These are phyloP conservation scores for Sambucus nigra DNA, from an alignment of 129 eudicot species.

Conservation along the genomic window DNA sequence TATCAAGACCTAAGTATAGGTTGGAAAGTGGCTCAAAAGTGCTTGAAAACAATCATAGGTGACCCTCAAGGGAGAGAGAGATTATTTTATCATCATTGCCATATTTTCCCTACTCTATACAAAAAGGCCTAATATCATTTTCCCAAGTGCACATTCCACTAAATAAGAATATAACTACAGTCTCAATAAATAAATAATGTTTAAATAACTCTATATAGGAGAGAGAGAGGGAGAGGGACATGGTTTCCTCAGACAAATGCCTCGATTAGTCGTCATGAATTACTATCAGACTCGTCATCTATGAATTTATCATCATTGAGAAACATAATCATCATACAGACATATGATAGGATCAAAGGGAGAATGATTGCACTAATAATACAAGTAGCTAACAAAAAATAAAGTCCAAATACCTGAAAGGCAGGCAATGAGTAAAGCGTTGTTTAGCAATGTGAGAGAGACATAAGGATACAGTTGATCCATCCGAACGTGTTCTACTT, in stretches of 20 bases:
- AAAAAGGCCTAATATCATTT: too few species aligned
- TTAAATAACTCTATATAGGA: not conserved
- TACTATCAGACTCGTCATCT: conserved; percentile 4
- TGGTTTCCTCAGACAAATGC: conserved; percentile 2
- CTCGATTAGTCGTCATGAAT: not conserved
- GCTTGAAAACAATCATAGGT: conserved; percentile 50
- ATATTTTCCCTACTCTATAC: conserved; percentile 14
- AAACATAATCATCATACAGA: not conserved
- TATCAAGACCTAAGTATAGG: too few species aligned
- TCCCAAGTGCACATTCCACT: too few species aligned
- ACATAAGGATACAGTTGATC: too few species aligned
- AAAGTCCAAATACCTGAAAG: too few species aligned
- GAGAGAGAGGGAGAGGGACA: not conserved
- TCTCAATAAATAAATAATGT: too few species aligned
- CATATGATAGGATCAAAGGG: not conserved
- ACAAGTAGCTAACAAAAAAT: too few species aligned
- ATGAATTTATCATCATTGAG: not conserved
- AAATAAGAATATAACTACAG: too few species aligned
- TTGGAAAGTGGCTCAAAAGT: conserved; percentile 44
- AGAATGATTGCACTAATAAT: not conserved
- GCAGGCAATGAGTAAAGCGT: too few species aligned
- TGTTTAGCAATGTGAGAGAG: too few species aligned
- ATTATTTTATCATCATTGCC: conserved; percentile 39
- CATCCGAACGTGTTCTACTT: too few species aligned
- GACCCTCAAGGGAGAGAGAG: conserved; percentile 23